These are phyloP conservation scores for Heterobasidion irregulare DNA, from an alignment of 1,284 basidiomycete genomes.

Conservation along the genomic window DNA sequence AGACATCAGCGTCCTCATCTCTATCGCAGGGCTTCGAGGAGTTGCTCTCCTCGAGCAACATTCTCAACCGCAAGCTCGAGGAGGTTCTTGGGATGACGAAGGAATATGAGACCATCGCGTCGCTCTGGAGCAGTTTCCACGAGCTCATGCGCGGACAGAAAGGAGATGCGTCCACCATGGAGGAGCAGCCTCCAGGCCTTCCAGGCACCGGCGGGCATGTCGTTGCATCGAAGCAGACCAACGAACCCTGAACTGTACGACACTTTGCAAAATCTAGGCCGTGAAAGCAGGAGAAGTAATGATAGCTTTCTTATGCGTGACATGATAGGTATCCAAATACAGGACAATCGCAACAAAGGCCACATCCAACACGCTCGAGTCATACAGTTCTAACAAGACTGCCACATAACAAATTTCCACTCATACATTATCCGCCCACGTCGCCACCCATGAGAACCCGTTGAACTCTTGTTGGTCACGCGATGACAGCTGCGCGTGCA, in stretches of 20 bases:
- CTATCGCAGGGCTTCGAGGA: slow-evolving; percentile 81
- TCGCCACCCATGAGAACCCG: slow-evolving; percentile 85
- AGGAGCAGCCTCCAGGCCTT: slow-evolving; percentile 31
- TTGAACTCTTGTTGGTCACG: slow-evolving; percentile 94
- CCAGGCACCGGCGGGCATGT: slow-evolving; percentile 67
- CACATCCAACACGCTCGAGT: neutral
- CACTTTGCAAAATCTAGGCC: neutral
- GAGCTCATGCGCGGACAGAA: slow-evolving; percentile 59
- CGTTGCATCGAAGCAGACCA: slow-evolving; percentile 28
- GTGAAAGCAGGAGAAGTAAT: neutral
- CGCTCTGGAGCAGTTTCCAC: slow-evolving; percentile 81
- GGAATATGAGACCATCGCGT: slow-evolving; percentile 87
- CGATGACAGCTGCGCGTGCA: slow-evolving; percentile 89
- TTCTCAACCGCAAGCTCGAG: slow-evolving; percentile 87
- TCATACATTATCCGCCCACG: slow-evolving; percentile 13
- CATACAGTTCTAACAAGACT: neutral
- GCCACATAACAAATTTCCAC: slow-evolving; percentile 18
- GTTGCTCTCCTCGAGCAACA: slow-evolving; percentile 78
- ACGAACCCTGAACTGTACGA: slow-evolving; percentile 7
- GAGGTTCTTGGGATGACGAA: slow-evolving; percentile 88
- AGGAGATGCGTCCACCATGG: slow-evolving; percentile 23
- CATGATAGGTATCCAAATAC: slow-evolving; percentile 41
- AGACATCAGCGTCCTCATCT: neutral
- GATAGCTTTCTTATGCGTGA: neutral
- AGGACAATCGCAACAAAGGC: slow-evolving; percentile 25